Conservation (phyloP, 2,329 filamentous ascomycete genomes). For the Teratosphaeriaceae sp. region DNA sequence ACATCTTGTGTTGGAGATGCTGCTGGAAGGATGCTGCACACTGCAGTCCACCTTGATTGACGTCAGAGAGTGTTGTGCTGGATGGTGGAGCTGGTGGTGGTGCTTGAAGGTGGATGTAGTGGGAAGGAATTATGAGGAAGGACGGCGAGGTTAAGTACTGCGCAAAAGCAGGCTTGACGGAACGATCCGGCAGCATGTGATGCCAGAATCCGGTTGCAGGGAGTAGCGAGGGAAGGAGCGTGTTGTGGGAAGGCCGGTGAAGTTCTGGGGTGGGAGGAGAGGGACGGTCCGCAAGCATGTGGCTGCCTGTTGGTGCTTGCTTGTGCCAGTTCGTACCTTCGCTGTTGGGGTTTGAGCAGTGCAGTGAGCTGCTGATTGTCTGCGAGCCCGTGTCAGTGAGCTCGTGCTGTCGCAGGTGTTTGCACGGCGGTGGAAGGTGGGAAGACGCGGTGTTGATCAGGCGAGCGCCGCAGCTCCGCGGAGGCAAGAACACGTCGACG, state of each 20-base stretch:
- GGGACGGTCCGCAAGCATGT: background rate
- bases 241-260: background rate
- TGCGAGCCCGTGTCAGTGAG: background rate
- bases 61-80: constrained; percentile 2
- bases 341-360: background rate
- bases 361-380: background rate
- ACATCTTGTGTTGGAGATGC: constrained; percentile 1
- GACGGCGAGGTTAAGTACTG: constrained; percentile 1
- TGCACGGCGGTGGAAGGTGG: too few relatives aligned
- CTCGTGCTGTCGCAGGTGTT: too few relatives aligned
- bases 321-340: too few relatives aligned
- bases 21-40: background rate
- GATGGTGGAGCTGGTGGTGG: constrained; percentile 8
- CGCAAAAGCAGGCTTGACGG: background rate
- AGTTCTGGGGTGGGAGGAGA: background rate
- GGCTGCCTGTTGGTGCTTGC: background rate
- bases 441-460: too few relatives aligned
- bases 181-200: background rate
- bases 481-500: too few relatives aligned
- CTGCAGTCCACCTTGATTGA: background rate
- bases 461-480: too few relatives aligned
- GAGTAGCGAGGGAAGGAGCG: constrained; percentile 4
- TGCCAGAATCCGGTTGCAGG: background rate
- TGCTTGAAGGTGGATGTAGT: constrained; percentile 5
- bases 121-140: constrained; percentile 1